Percentiles rank a stretch among this genome's conserved stretches.
These are phyloP conservation scores for Rutstroemia sp. DNA, from an alignment of 2,329 filamentous ascomycete genomes.

Conservation along the genomic window DNA sequence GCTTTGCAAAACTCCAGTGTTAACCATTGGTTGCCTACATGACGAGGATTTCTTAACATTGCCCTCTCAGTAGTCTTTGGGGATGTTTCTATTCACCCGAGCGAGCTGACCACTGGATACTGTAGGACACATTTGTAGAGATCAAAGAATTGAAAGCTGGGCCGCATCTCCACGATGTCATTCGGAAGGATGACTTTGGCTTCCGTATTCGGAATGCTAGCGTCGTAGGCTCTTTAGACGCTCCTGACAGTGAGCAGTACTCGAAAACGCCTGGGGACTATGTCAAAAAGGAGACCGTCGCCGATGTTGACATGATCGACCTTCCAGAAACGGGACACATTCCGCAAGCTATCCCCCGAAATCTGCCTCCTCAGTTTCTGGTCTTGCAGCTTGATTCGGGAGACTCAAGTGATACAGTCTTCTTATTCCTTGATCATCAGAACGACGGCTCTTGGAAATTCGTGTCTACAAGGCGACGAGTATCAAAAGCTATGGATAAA, in stretches of 20 bases:
- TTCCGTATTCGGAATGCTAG: conserved; percentile 71
- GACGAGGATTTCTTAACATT: too few species aligned
- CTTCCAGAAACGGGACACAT: not conserved
- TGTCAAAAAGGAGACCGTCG: conserved; percentile 28
- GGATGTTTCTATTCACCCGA: too few species aligned
- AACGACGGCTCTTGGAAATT: conserved; percentile 31
- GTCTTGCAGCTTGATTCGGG: conserved; percentile 60
- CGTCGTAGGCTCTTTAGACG: conserved; percentile 53
- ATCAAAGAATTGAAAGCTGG: conserved; percentile 67
- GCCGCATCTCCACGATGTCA: conserved; percentile 66
- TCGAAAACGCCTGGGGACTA: conserved; percentile 22
- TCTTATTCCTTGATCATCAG: conserved; percentile 59
- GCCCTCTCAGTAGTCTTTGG: too few species aligned
- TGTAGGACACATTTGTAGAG: conserved; percentile 68
- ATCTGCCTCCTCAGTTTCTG: conserved; percentile 70
- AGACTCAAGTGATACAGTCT: conserved; percentile 59
- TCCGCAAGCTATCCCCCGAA: not conserved
- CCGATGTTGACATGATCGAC: conserved; percentile 10
- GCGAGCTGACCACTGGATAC: not conserved
- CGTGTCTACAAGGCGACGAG: conserved; percentile 49
- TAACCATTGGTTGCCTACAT: too few species aligned
- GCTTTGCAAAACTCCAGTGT: too few species aligned
- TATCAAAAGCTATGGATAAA: conserved; percentile 44
- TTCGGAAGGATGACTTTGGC: conserved; percentile 72
- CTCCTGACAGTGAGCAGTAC: conserved; percentile 31